Percentiles rank a stretch among this genome's conserved stretches.
phyloP scores from a whole-genome alignment of 2,329 filamentous ascomycete species.

The Pseudopyrenochaeta lycopersici region DNA sequence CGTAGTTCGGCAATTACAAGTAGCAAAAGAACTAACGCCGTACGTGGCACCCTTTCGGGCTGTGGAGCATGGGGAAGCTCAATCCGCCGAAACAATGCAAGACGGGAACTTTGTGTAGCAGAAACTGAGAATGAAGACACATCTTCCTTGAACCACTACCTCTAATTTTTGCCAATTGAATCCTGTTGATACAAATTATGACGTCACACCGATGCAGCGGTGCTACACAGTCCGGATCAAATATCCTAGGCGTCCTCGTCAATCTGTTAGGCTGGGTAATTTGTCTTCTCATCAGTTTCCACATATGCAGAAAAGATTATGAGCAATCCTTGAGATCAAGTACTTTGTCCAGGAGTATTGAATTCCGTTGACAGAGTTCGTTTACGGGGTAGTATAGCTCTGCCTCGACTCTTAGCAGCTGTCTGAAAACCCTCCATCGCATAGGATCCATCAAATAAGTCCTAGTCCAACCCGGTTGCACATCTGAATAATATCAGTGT shows the following conservation, averaged over 20 bases:
- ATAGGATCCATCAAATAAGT: too few species aligned
- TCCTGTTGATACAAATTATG: neutral
- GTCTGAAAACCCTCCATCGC: too few species aligned
- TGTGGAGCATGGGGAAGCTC: conserved; percentile 34
- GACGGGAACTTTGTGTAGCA: conserved; percentile 48
- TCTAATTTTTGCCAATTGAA: conserved; percentile 13
- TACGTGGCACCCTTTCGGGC: conserved; percentile 41
- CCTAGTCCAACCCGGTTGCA: too few species aligned
- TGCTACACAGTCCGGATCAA: conserved; percentile 13
- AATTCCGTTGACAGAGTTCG: too few species aligned
- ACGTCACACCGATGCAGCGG: conserved; percentile 23
- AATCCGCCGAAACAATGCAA: conserved; percentile 50
- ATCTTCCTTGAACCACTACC: conserved; percentile 46
- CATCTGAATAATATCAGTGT: too few species aligned
- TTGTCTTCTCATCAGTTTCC: too few species aligned
- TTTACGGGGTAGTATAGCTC: too few species aligned
- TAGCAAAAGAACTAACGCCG: conserved; percentile 34
- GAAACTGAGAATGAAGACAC: conserved; percentile 41
- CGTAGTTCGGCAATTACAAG: too few species aligned
- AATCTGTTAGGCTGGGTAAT: conserved; percentile 31
- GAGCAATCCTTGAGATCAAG: too few species aligned
- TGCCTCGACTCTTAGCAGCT: too few species aligned
- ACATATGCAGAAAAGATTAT: too few species aligned
- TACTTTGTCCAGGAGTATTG: too few species aligned
- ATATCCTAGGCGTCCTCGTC: conserved; percentile 51